Evolutionary conservation across 352 stramenopile species (phyloP), one percentile per base, ranked within the genome.

Genomic region (Halophytophthora polymorphica): DNA sequence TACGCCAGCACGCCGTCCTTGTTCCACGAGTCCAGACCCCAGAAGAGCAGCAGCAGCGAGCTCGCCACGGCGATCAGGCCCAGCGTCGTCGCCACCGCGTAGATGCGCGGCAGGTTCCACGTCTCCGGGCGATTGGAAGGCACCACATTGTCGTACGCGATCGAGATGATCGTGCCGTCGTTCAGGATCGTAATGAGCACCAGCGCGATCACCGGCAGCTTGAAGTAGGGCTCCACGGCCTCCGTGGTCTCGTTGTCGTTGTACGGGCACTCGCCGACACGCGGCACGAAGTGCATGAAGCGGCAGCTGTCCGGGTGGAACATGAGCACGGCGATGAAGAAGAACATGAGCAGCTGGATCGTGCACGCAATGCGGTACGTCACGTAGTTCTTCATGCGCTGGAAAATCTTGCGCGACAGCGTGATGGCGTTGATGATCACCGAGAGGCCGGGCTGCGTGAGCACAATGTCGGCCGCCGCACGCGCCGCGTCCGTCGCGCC

Each of bases 121-220:
- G 52, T 72, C 50, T 92, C 71, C 5, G 88, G 82, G 15, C 62
- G 59, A 33, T 73, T 78, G 7, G 78, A 87, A 21, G 88, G 71
- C 40, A 85, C 69, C 38, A 91, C 85, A 43, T 90, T 84, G 68
- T 98, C 89, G 47, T 96, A 88, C 45, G 85, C 82, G 61, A 87
- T 93, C 69, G 77, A 98, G 43, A 82, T 97, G 40, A 98, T 88
- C 23, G 90, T 97, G 25, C 86, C 93, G 57, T 98, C 93, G 68
- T 98, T 98, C 29, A 98, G 55, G 31, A 98, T 80, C 40, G 91
- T 96, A 56, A 98, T 96, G n/a, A 98, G 51, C 45, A 98, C 86
- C 1, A 99, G 61, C 19, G 93, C 83, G 42, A 98, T 83, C 33
- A 98, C 86, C 5, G 96, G 95, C 53, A 98, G 79, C 57, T 90